These are phyloP conservation scores for Fusarium penzigii DNA, from an alignment of 2,329 filamentous ascomycete species.

Conservation along the genomic window DNA sequence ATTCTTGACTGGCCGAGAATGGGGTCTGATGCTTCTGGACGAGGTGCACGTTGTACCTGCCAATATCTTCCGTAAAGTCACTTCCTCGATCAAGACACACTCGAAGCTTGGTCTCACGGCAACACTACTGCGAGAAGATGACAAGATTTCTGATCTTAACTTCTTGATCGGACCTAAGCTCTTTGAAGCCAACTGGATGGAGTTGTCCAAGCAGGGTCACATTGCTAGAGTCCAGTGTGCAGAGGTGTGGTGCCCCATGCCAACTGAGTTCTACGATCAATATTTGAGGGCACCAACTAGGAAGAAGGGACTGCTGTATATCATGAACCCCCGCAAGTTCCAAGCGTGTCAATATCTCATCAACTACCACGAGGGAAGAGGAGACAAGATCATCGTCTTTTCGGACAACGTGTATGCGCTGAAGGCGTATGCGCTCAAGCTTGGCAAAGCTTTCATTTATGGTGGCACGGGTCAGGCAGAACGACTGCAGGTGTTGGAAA, in stretches of 20 bases:
- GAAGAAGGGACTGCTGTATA: conserved; percentile 65
- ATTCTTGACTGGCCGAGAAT: conserved; percentile 85
- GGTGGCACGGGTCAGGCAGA: conserved; percentile 85
- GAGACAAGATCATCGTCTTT: conserved; percentile 98
- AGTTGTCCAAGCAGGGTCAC: conserved; percentile 92
- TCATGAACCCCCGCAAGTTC: conserved; percentile 97
- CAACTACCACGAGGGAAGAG: conserved; percentile 90
- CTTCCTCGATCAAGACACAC: conserved; percentile 89
- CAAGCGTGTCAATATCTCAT: conserved; percentile 98
- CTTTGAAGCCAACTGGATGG: conserved; percentile 99
- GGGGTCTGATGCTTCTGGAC: conserved; percentile 95
- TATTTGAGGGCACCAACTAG: conserved; percentile 71
- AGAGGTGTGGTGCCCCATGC: conserved; percentile 99
- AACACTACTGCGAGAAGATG: conserved; percentile 91
- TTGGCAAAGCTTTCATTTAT: conserved; percentile 88
- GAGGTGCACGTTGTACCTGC: conserved; percentile 98
- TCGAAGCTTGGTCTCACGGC: conserved; percentile 94
- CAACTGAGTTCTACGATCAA: conserved; percentile 94
- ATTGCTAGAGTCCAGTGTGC: conserved; percentile 97
- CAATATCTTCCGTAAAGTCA: conserved; percentile 94
- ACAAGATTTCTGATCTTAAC: conserved; percentile 97
- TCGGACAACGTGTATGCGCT: conserved; percentile 96
- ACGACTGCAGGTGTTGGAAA: conserved; percentile 83
- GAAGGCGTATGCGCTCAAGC: conserved; percentile 78
- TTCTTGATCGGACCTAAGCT: conserved; percentile 97